Percentiles rank a stretch among this genome's conserved stretches.
These are phyloP conservation scores for Cutaneotrichosporon arboriforme DNA, from an alignment of 1,284 basidiomycete genomes.

Conservation along the genomic window DNA sequence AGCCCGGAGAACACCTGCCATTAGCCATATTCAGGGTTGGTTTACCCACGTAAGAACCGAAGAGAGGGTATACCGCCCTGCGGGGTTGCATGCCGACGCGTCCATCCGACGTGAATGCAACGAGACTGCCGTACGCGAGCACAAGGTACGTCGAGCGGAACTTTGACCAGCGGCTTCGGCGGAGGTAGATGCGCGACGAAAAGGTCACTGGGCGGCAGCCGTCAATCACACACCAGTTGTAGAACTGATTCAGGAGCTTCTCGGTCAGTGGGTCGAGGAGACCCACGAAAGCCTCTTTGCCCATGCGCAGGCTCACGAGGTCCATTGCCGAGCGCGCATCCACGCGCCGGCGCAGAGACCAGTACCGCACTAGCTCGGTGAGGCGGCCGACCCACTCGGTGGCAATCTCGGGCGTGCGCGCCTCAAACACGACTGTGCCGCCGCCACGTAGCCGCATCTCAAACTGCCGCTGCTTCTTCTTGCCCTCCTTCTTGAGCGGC, in stretches of 20 bases:
- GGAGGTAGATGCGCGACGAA: constrained; percentile 38
- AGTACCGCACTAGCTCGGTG: constrained; percentile 30
- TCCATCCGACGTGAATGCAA: constrained; percentile 34
- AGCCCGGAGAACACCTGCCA: constrained; percentile 41
- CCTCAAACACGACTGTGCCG: constrained; percentile 13
- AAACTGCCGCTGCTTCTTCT: constrained; percentile 25
- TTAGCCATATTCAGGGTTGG: neutral
- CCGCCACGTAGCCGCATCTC: constrained; percentile 22
- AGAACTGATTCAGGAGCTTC: constrained; percentile 24
- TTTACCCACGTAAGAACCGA: constrained; percentile 41
- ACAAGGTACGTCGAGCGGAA: constrained; percentile 39
- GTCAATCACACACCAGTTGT: constrained; percentile 45
- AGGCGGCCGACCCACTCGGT: constrained; percentile 42
- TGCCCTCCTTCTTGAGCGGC: constrained; percentile 4
- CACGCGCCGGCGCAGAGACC: constrained; percentile 38
- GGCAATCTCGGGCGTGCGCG: constrained; percentile 27
- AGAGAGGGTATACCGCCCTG: constrained; percentile 35
- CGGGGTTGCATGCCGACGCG: constrained; percentile 26
- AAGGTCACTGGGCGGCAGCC: constrained; percentile 39
- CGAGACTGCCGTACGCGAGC: constrained; percentile 33
- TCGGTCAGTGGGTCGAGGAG: neutral
- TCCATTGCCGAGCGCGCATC: constrained; percentile 46
- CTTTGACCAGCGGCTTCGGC: constrained; percentile 29
- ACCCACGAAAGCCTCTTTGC: neutral
- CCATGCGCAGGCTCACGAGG: constrained; percentile 7